Evolutionary conservation across 768 basidiomycete genomes (phyloP).

Genomic region (Termitomyces sp.): DNA sequence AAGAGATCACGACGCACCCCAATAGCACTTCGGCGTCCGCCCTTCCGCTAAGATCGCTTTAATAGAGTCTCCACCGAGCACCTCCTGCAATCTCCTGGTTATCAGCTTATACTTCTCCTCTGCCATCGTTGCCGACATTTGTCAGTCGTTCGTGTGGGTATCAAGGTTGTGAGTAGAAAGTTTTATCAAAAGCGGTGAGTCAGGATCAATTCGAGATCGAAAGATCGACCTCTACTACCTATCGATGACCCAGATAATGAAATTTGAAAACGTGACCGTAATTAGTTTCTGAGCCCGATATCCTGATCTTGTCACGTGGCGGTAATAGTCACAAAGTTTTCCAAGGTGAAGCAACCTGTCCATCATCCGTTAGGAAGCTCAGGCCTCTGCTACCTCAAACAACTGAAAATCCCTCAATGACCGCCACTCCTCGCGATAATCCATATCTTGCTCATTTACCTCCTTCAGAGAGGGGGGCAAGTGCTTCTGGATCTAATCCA

Average conservation of each 20-base stretch:
- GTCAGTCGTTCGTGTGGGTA: background rate
- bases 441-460: slow-evolving; percentile 51
- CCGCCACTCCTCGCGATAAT: slow-evolving; percentile 32
- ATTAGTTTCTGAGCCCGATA: no score
- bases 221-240: background rate
- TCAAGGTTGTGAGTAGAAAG: background rate
- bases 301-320: background rate
- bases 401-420: background rate
- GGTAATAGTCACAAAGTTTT: slow-evolving; percentile 2
- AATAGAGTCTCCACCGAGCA: slow-evolving; percentile 82
- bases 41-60: slow-evolving; percentile 78
- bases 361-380: background rate
- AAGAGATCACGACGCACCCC: slow-evolving; percentile 57
- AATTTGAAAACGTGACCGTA: no score
- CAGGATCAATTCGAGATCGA: slow-evolving; percentile 6
- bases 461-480: slow-evolving; percentile 31
- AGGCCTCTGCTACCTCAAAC: background rate
- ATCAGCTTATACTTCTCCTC: slow-evolving; percentile 76
- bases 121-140: slow-evolving; percentile 21
- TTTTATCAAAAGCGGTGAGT: slow-evolving; percentile 4
- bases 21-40: slow-evolving; percentile 80
- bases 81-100: slow-evolving; percentile 82
- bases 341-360: background rate
- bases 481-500: slow-evolving; percentile 15
- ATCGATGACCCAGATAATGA: no score